A percentile compares a stretch with the other conserved stretches of the same genome.
Conservation (phyloP, 2,329 filamentous ascomycete species). For the Parastagonospora avenae region DNA sequence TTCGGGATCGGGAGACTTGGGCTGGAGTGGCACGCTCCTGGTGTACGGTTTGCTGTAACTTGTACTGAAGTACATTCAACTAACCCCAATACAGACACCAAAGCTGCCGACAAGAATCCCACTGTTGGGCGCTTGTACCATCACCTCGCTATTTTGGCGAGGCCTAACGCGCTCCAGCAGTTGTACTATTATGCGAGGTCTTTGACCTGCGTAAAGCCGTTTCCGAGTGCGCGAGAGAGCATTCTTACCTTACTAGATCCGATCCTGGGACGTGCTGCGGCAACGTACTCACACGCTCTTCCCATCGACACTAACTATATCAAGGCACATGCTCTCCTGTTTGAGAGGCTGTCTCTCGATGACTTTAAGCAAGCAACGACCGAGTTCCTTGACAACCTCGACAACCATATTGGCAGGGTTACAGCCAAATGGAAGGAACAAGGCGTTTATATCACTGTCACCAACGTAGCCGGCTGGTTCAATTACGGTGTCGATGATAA, state of each 20-base stretch:
- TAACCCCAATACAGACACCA: constrained; percentile 50
- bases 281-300: constrained; percentile 39
- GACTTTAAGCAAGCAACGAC: constrained; percentile 53
- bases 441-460: constrained; percentile 63
- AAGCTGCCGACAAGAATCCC: constrained; percentile 77
- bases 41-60: constrained; percentile 58
- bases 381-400: constrained; percentile 61
- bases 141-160: constrained; percentile 79
- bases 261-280: constrained; percentile 46
- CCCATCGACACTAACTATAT: constrained; percentile 66
- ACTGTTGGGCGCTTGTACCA: constrained; percentile 82
- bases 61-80: not conserved
- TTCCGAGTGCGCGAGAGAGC: constrained; percentile 69
- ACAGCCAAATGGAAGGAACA: constrained; percentile 61
- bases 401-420: constrained; percentile 61
- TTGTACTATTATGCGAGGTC: constrained; percentile 75
- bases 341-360: constrained; percentile 57
- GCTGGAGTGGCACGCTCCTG: constrained; percentile 78
- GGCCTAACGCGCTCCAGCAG: constrained; percentile 72
- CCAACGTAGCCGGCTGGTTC: constrained; percentile 60
- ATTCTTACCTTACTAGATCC: constrained; percentile 71
- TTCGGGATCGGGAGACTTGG: constrained; percentile 79
- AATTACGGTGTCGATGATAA: constrained; percentile 58
- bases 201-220: constrained; percentile 70
- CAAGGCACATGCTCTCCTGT: constrained; percentile 67